Percentiles rank a stretch among this genome's conserved stretches.
Evolutionary conservation across 1,284 basidiomycete genomes (phyloP).

Genomic region (Microbotryum intermedium): DNA sequence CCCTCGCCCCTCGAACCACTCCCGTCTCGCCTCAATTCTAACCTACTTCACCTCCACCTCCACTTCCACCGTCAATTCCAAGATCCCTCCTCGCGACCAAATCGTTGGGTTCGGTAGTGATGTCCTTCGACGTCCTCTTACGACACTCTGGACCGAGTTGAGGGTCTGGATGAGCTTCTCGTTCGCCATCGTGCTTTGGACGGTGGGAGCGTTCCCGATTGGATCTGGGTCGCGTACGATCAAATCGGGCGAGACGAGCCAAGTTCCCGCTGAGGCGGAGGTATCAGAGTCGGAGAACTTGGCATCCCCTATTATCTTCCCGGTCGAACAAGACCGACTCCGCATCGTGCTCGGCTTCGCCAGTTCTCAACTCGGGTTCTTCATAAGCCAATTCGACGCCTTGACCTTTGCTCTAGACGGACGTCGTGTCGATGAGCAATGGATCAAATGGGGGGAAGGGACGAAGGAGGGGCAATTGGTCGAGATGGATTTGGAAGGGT

Average conservation of each 20-base stretch:
- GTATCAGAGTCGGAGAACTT: background rate
- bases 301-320: background rate
- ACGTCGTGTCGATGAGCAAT: no score
- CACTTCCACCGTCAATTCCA: background rate
- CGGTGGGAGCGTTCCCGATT: background rate
- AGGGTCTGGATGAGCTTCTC: constrained; percentile 11
- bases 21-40: background rate
- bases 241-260: background rate
- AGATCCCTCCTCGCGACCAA: background rate
- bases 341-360: constrained; percentile 11
- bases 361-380: constrained; percentile 10
- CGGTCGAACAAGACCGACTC: background rate
- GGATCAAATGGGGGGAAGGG: no score
- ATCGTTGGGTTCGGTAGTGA: constrained; percentile 1
- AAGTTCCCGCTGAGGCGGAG: background rate
- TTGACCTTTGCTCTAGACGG: no score
- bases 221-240: background rate
- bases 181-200: constrained; percentile 15
- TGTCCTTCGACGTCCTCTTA: constrained; percentile 2
- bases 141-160: constrained; percentile 7
- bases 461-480: no score
- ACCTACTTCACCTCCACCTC: background rate
- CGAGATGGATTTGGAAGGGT: no score
- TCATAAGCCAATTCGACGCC: background rate
- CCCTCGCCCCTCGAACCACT: constrained; percentile 6